phyloP scores from a whole-genome alignment of 2,329 filamentous ascomycete genomes.

The Fusarium multiceps region DNA sequence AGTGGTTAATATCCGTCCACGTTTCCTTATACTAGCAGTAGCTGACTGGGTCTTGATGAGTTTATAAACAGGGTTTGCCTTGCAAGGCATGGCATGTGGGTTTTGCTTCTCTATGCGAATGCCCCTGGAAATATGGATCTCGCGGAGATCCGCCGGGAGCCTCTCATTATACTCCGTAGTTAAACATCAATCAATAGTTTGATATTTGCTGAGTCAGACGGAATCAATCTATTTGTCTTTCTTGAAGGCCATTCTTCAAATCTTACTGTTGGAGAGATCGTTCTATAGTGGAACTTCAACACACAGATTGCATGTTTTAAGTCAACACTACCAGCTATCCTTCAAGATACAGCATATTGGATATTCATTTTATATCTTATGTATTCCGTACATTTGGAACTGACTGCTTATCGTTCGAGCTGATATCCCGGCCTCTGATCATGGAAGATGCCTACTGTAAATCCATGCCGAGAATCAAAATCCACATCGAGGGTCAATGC shows the following conservation, averaged over 20 bases:
- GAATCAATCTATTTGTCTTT: too few species aligned
- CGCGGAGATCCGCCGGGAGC: not conserved
- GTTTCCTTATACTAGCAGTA: not conserved
- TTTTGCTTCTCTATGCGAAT: not conserved
- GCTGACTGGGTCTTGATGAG: not conserved
- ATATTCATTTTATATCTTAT: too few species aligned
- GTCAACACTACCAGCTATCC: too few species aligned
- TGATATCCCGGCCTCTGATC: not conserved
- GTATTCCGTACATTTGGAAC: too few species aligned
- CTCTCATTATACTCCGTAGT: too few species aligned
- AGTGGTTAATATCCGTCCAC: not conserved
- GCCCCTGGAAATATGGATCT: not conserved
- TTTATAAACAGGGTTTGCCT: not conserved
- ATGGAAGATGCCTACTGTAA: not conserved
- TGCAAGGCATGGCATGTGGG: not conserved
- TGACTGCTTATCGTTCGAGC: not conserved
- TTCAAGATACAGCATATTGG: too few species aligned
- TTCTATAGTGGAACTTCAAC: too few species aligned
- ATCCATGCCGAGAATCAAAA: not conserved
- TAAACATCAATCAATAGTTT: too few species aligned
- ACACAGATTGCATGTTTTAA: too few species aligned
- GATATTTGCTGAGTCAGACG: too few species aligned
- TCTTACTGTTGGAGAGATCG: too few species aligned
- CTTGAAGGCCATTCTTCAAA: accelerated
- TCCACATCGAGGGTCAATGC: not conserved